Evolutionary conservation across 768 basidiomycete genomes (phyloP).

Genomic region (Stropharia rugosoannulata): DNA sequence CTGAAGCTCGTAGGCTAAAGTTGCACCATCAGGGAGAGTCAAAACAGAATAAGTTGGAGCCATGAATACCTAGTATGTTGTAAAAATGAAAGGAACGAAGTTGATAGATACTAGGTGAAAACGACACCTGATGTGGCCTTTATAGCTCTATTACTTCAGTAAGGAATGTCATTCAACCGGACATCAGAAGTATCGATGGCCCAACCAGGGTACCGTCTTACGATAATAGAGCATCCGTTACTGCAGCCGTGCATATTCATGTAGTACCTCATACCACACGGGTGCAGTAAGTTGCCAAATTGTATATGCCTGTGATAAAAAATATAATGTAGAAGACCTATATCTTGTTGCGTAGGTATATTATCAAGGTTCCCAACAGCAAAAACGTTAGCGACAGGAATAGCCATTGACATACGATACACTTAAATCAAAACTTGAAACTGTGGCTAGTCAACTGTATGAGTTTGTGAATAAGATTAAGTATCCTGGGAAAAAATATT

Average conservation of each 20-base stretch:
- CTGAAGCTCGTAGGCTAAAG: constrained; percentile 40
- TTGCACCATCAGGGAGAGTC: constrained; percentile 40
- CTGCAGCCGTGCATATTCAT: constrained; percentile 6
- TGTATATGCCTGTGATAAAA: not conserved
- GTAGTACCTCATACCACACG: not conserved
- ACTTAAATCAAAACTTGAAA: constrained; percentile 63
- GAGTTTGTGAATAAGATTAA: not conserved
- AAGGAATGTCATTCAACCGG: not conserved
- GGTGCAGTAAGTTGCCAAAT: not conserved
- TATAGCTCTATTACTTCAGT: not conserved
- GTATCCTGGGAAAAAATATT: not conserved
- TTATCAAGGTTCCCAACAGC: too few species aligned
- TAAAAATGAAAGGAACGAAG: too few species aligned
- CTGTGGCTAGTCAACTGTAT: constrained; percentile 77
- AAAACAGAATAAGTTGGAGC: constrained; percentile 22
- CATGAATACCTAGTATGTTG: too few species aligned
- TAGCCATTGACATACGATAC: not conserved
- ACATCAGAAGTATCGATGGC: too few species aligned
- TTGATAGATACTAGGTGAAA: too few species aligned
- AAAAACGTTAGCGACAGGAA: too few species aligned
- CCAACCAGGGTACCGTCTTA: not conserved
- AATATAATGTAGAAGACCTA: too few species aligned
- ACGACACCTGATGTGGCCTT: not conserved
- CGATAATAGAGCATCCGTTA: constrained; percentile 12
- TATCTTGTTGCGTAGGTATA: too few species aligned